Percentiles rank a stretch among this genome's conserved stretches.
Conservation (phyloP, 1,284 basidiomycete genomes). For the Pseudozyma sp. region DNA sequence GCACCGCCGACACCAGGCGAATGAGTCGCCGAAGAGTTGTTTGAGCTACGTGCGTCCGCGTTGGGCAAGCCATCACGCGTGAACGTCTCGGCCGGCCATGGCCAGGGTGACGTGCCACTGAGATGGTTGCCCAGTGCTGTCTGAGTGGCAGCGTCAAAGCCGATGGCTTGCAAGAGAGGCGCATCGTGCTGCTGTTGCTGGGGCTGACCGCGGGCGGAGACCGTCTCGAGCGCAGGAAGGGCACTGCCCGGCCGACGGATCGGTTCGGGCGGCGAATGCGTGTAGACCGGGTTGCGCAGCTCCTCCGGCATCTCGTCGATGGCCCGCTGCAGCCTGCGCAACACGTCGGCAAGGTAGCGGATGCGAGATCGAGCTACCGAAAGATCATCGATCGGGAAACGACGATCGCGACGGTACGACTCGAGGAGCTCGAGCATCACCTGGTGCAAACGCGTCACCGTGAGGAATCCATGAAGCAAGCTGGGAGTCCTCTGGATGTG, state of each 20-base stretch:
- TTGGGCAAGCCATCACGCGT: constrained; percentile 38
- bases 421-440: constrained; percentile 53
- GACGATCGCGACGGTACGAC: constrained; percentile 42
- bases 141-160: constrained; percentile 32
- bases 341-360: constrained; percentile 30
- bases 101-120: constrained; percentile 32
- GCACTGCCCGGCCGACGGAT: constrained; percentile 21
- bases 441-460: constrained; percentile 49
- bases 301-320: constrained; percentile 52
- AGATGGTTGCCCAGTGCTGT: constrained; percentile 35
- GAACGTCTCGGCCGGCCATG: constrained; percentile 48
- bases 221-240: constrained; percentile 27
- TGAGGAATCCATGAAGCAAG: constrained; percentile 46
- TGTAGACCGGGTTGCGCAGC: constrained; percentile 32
- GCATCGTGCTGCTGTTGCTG: constrained; percentile 13
- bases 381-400: constrained; percentile 41
- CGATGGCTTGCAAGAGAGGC: constrained; percentile 42
- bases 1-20: constrained; percentile 14
- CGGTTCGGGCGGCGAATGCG: constrained; percentile 29
- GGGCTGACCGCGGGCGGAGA: constrained; percentile 3
- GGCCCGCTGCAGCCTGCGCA: constrained; percentile 21
- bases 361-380: constrained; percentile 22
- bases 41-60: constrained; percentile 21
- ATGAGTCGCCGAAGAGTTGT: constrained; percentile 19
- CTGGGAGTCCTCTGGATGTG: constrained; percentile 31